Conservation (phyloP, 1,139 yeast genomes). For the Petasospora fabianii region DNA sequence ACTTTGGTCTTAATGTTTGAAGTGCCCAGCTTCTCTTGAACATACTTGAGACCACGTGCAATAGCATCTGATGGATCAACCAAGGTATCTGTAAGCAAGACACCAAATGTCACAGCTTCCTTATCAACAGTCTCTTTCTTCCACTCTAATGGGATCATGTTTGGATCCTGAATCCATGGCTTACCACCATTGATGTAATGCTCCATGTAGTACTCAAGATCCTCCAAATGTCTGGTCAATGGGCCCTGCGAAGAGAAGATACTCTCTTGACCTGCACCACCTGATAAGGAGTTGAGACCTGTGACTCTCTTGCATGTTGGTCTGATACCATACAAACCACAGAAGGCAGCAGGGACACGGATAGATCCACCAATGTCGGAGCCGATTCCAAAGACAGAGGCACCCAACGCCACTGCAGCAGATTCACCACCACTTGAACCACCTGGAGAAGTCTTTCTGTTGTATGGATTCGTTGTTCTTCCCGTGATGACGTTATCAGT, state of each 20-base stretch:
- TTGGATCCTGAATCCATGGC: conserved; percentile 58
- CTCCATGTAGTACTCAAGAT: conserved; percentile 62
- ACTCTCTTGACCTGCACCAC: conserved; percentile 43
- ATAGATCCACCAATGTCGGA: conserved; percentile 81
- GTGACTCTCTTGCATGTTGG: conserved; percentile 66
- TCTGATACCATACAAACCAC: conserved; percentile 65
- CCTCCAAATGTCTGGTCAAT: conserved; percentile 57
- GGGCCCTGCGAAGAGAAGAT: conserved; percentile 62
- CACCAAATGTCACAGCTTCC: conserved; percentile 33
- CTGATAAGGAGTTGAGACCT: conserved; percentile 48
- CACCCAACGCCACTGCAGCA: conserved; percentile 60
- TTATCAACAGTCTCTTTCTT: conserved; percentile 42
- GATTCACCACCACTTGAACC: conserved; percentile 85
- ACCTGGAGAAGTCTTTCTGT: conserved; percentile 53
- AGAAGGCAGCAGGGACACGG: conserved; percentile 72
- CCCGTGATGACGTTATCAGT: conserved; percentile 49
- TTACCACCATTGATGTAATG: conserved; percentile 56
- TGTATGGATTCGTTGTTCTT: conserved; percentile 51
- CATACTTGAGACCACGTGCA: conserved; percentile 40
- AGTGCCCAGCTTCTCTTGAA: conserved; percentile 35
- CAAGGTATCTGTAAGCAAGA: conserved; percentile 42
- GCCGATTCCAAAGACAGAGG: conserved; percentile 65
- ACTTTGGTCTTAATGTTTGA: conserved; percentile 40
- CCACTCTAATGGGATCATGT: conserved; percentile 56
- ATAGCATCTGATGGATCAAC: conserved; percentile 58